These are phyloP conservation scores for Suillus hirtellus DNA, from an alignment of 768 basidiomycete species.

Conservation along the genomic window DNA sequence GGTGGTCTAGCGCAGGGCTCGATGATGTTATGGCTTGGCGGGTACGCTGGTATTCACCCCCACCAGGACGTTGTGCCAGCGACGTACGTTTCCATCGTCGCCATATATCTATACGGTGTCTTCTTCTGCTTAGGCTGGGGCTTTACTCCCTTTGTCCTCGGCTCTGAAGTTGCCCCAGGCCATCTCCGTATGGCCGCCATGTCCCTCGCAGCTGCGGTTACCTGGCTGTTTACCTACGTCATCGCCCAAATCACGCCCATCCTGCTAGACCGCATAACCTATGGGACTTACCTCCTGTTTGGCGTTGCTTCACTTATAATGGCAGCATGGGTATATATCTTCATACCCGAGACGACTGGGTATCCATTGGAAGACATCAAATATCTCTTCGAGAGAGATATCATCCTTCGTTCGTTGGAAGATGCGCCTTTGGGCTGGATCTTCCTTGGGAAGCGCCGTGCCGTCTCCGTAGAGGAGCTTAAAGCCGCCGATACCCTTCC, in stretches of 20 bases:
- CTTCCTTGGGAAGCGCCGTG: conserved; percentile 26
- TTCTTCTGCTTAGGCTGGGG: conserved; percentile 39
- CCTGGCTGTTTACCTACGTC: conserved; percentile 41
- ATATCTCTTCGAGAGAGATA: conserved; percentile 35
- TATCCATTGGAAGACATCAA: conserved; percentile 40
- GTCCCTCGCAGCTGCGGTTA: conserved; percentile 31
- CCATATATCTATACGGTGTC: conserved; percentile 38
- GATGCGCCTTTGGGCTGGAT: conserved; percentile 37
- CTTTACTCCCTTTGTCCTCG: conserved; percentile 35
- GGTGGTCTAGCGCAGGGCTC: conserved; percentile 37
- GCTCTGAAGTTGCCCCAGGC: conserved; percentile 37
- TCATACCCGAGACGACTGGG: conserved; percentile 42
- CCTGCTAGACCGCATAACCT: conserved; percentile 31
- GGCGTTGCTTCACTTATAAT: conserved; percentile 33
- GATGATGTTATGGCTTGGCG: conserved; percentile 41
- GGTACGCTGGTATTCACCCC: conserved; percentile 33
- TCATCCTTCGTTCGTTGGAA: conserved; percentile 30
- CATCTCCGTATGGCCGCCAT: conserved; percentile 36
- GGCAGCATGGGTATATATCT: conserved; percentile 35
- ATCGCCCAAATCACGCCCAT: conserved; percentile 39
- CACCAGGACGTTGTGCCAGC: conserved; percentile 24
- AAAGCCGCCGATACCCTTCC: conserved; percentile 12
- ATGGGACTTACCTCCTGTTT: conserved; percentile 36
- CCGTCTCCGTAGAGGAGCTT: conserved; percentile 28
- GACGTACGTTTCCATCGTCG: conserved; percentile 36